Evolutionary conservation across 805 yeast genomes (phyloP).

Genomic region (Monosporozyma siamensis): DNA sequence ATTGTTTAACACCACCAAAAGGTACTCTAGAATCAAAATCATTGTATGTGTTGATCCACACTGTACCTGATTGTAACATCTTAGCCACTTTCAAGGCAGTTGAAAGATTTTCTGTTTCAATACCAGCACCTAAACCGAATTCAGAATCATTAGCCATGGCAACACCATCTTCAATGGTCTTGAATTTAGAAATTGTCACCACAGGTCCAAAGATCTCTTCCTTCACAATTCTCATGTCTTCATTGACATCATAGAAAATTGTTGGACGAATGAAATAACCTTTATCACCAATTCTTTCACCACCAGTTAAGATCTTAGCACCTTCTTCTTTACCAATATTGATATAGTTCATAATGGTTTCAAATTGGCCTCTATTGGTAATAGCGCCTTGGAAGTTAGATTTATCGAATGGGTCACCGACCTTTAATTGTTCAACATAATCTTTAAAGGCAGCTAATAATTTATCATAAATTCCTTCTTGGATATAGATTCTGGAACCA

Average conservation of each 20-base stretch:
- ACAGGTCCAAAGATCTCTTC: constrained; percentile 82
- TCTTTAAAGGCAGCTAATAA: constrained; percentile 48
- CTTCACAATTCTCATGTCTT: constrained; percentile 51
- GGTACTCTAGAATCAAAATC: constrained; percentile 69
- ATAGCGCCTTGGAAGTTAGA: constrained; percentile 69
- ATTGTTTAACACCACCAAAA: constrained; percentile 73
- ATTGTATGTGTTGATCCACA: constrained; percentile 75
- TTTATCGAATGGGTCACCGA: constrained; percentile 69
- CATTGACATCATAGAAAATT: constrained; percentile 57
- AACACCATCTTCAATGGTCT: constrained; percentile 57
- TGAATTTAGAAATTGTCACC: constrained; percentile 59
- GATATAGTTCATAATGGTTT: constrained; percentile 59
- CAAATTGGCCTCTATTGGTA: constrained; percentile 58
- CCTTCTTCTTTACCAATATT: constrained; percentile 59
- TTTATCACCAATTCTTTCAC: constrained; percentile 52
- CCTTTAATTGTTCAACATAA: constrained; percentile 51
- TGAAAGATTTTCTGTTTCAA: constrained; percentile 55
- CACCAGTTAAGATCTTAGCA: constrained; percentile 63
- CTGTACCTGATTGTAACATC: constrained; percentile 63
- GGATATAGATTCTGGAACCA: constrained; percentile 71
- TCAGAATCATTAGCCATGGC: constrained; percentile 59
- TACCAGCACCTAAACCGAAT: constrained; percentile 76
- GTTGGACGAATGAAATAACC: constrained; percentile 72
- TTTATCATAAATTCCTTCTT: constrained; percentile 60
- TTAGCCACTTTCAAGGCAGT: constrained; percentile 56